phyloP scores from a whole-genome alignment of 306 rosid genomes.

The Cicer cuneatum region DNA sequence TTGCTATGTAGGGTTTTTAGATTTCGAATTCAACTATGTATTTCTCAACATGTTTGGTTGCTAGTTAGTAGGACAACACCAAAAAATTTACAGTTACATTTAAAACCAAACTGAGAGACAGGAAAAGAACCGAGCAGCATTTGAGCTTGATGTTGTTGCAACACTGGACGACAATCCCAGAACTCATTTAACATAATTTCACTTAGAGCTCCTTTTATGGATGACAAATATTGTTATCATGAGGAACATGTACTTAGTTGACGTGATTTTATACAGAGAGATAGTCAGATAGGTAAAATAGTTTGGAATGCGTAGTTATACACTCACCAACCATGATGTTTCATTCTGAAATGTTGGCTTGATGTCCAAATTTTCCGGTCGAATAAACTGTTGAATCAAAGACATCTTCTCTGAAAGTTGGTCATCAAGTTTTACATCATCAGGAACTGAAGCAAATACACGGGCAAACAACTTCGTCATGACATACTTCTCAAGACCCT shows the following conservation, averaged over 20 bases:
- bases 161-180: constrained; percentile 16
- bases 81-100: neutral
- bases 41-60: constrained; percentile 1
- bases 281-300: constrained; percentile 17
- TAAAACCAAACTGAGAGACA: constrained; percentile 17
- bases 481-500: constrained; percentile 99
- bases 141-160: constrained; percentile 30
- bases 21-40: constrained; percentile 12
- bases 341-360: constrained; percentile 83
- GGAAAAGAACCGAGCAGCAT: constrained; percentile 15
- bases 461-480: constrained; percentile 96
- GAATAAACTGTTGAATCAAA: constrained; percentile 85
- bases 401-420: constrained; percentile 83
- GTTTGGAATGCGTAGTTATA: constrained; percentile 22
- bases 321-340: constrained; percentile 97
- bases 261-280: neutral
- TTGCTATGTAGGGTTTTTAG: constrained; percentile 26
- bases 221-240: constrained; percentile 1
- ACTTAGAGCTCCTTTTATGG: constrained; percentile 18
- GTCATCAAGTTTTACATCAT: constrained; percentile 82
- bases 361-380: constrained; percentile 94
- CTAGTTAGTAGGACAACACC: neutral
- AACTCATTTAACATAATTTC: constrained; percentile 28
- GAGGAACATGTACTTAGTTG: constrained; percentile 19
- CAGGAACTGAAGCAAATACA: constrained; percentile 89